phyloP scores from a whole-genome alignment of 352 stramenopile genomes.

The Pelagophyceae sp. region DNA sequence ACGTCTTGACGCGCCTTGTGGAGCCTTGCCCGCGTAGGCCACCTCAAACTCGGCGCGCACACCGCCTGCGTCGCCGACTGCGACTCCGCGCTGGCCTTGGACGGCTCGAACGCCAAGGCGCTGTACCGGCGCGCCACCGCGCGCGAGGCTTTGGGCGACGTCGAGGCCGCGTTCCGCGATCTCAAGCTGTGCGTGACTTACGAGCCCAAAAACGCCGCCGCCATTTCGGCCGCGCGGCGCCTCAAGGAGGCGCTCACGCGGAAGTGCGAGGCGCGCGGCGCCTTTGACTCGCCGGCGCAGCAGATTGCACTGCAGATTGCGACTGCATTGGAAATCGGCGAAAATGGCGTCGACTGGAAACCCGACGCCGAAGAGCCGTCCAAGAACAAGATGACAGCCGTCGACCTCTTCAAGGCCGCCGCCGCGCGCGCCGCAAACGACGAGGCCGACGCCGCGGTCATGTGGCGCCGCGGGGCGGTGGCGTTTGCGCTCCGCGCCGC shows the following conservation, averaged over 20 bases:
- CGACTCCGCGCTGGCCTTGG: background rate
- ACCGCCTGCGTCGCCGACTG: background rate
- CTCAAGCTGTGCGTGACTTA: background rate
- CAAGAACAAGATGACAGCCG: background rate
- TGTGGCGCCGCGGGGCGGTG: background rate
- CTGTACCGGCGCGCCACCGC: background rate
- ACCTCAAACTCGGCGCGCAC: background rate
- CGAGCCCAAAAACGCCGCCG: background rate
- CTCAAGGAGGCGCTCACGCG: background rate
- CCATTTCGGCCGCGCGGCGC: background rate
- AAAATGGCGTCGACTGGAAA: background rate
- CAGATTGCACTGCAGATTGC: constrained; percentile 3
- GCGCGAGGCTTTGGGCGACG: background rate
- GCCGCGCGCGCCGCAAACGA: background rate
- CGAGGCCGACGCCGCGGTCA: background rate
- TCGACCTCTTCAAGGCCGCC: background rate
- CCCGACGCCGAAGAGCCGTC: too few relatives aligned
- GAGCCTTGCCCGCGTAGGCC: background rate
- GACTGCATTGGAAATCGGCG: background rate
- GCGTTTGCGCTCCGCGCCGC: background rate
- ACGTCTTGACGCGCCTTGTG: background rate
- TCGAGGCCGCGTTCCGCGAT: constrained; percentile 12
- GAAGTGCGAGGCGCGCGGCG: background rate
- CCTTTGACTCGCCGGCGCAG: background rate
- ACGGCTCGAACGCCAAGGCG: background rate